phyloP scores from a whole-genome alignment of 2,329 filamentous ascomycete species.

The Aspergillus ruber region DNA sequence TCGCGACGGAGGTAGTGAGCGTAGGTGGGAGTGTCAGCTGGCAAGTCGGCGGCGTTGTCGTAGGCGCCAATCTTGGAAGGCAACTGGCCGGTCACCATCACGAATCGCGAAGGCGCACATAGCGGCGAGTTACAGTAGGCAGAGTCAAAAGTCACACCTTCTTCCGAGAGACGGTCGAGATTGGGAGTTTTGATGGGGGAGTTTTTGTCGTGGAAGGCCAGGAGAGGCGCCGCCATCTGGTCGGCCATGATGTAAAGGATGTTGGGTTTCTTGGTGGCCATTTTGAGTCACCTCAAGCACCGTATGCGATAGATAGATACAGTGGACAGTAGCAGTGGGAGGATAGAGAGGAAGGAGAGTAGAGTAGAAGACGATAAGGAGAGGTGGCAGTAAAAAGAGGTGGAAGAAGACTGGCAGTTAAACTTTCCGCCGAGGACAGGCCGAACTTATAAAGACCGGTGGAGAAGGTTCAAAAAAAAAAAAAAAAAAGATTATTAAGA shows the following conservation, averaged over 20 bases:
- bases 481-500: constrained; percentile 1
- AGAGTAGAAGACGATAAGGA: constrained; percentile 4
- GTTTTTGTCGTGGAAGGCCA: constrained; percentile 84
- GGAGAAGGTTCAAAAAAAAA: constrained; percentile 4
- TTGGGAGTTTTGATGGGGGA: constrained; percentile 91
- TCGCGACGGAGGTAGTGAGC: constrained; percentile 80
- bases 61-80: constrained; percentile 88
- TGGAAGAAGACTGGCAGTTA: constrained; percentile 1
- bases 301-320: too few species aligned
- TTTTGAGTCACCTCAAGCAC: constrained; percentile 9
- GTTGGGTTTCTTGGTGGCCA: constrained; percentile 55
- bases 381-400: background rate
- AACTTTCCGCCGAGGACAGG: too few species aligned
- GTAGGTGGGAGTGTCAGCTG: constrained; percentile 80
- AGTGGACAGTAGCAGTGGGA: too few species aligned
- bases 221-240: constrained; percentile 80
- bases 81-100: constrained; percentile 86
- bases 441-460: background rate
- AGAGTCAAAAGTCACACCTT: constrained; percentile 83
- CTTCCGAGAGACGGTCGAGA: constrained; percentile 72
- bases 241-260: constrained; percentile 96
- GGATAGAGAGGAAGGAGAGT: constrained; percentile 2
- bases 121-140: constrained; percentile 92
- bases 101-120: constrained; percentile 87
- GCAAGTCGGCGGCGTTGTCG: constrained; percentile 82